Conservation (phyloP, 1,139 yeast species). For the Nematodospora anomalae region DNA sequence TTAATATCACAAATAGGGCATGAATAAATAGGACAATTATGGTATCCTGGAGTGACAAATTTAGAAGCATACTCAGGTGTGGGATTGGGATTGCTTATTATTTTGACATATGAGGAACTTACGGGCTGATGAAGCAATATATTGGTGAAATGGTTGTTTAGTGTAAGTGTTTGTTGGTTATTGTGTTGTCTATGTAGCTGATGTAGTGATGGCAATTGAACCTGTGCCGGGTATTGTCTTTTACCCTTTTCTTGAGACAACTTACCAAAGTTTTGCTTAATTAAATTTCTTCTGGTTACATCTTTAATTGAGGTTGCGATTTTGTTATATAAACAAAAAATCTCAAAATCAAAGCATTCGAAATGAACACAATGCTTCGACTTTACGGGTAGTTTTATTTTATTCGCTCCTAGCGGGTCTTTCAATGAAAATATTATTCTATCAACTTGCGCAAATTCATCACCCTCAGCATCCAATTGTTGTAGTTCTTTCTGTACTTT, state of each 20-base stretch:
- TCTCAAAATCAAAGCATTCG: conserved; percentile 49
- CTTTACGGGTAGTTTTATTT: conserved; percentile 42
- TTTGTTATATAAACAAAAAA: conserved; percentile 41
- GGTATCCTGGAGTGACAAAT: conserved; percentile 14
- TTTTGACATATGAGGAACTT: conserved; percentile 3
- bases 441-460: conserved; percentile 28
- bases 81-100: conserved; percentile 11
- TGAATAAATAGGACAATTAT: conserved; percentile 22
- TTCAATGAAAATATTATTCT: conserved; percentile 29
- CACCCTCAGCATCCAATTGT: conserved; percentile 20
- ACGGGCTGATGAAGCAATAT: neutral
- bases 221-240: conserved; percentile 1
- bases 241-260: conserved; percentile 20
- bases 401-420: conserved; percentile 38
- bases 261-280: conserved; percentile 25
- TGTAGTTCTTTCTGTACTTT: conserved; percentile 25
- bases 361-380: conserved; percentile 40
- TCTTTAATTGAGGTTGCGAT: conserved; percentile 32
- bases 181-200: conserved; percentile 8
- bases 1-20: conserved; percentile 44
- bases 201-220: conserved; percentile 9
- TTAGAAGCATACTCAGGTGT: conserved; percentile 10
- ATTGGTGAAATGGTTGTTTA: neutral
- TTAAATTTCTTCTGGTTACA: conserved; percentile 29
- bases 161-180: neutral